Percentiles rank a stretch among this genome's conserved stretches.
Conservation (phyloP, 306 rosid species). For the Erythrophleum fordii region DNA sequence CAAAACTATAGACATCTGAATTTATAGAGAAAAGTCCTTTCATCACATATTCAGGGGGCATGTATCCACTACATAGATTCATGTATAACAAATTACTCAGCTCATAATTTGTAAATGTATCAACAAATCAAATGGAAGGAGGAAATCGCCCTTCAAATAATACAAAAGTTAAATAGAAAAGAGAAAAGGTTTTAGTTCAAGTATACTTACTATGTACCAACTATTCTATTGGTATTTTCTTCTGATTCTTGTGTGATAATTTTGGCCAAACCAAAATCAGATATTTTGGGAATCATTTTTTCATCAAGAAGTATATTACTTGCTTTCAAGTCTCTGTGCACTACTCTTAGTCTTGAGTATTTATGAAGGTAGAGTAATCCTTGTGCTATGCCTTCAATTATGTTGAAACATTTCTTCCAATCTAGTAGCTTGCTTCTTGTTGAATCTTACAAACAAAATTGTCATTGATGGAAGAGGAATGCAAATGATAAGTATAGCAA, state of each 20-base stretch:
- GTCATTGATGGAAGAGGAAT: no score
- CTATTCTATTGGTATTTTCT: conserved; percentile 16
- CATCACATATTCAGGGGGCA: background rate
- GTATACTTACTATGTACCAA: conserved; percentile 9
- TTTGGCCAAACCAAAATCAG: conserved; percentile 26
- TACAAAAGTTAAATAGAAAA: background rate
- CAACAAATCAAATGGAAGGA: background rate
- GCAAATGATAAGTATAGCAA: no score
- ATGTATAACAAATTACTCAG: no score
- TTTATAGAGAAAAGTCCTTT: background rate
- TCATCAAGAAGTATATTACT: conserved; percentile 36
- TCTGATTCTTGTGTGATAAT: background rate
- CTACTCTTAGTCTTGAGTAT: conserved; percentile 14
- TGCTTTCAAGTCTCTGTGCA: conserved; percentile 19
- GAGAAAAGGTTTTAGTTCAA: no score
- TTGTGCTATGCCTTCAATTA: conserved; percentile 36
- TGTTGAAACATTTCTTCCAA: conserved; percentile 16
- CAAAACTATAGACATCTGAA: conserved; percentile 13
- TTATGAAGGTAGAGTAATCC: conserved; percentile 32
- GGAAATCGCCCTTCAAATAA: background rate
- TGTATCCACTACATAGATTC: conserved; percentile 4
- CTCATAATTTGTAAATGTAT: background rate
- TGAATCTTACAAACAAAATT: no score
- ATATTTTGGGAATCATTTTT: conserved; percentile 22
- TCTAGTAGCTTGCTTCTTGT: background rate